A percentile compares a stretch with the other conserved stretches of the same genome.
Evolutionary conservation across 305 asterid genomes (phyloP).

Genomic region (Fraxinus floribunda): DNA sequence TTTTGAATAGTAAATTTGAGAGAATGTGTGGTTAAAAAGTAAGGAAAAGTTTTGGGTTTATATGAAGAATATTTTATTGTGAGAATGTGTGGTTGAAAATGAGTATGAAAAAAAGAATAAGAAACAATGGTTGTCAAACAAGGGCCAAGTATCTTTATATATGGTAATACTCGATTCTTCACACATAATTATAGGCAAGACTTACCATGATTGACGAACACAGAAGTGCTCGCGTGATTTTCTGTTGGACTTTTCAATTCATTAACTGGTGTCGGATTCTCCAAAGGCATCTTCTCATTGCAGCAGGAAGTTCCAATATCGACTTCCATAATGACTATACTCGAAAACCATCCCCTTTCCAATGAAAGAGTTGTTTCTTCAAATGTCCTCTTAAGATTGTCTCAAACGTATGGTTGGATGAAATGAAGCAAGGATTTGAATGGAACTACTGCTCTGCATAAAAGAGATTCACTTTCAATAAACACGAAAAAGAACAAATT

Average conservation of each 20-base stretch:
- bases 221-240: constrained; percentile 32
- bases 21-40: no score
- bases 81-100: no score
- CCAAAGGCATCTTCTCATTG: constrained; percentile 46
- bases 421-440: background rate
- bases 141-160: background rate
- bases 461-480: background rate
- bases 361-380: background rate
- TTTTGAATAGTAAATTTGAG: no score
- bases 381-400: constrained; percentile 15
- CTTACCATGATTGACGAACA: constrained; percentile 63
- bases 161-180: background rate
- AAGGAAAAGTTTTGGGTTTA: no score
- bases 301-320: constrained; percentile 37
- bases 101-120: no score
- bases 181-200: constrained; percentile 9
- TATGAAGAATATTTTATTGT: no score
- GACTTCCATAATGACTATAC: constrained; percentile 43
- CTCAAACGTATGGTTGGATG: background rate
- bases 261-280: constrained; percentile 32
- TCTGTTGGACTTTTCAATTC: constrained; percentile 49
- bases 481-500: background rate
- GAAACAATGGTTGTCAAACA: no score
- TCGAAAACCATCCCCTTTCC: constrained; percentile 38
- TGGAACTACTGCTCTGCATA: background rate